Percentiles rank a stretch among this genome's conserved stretches.
Evolutionary conservation across 73 alveolate genomes (phyloP).

Genomic region (Effrenium voratum): DNA sequence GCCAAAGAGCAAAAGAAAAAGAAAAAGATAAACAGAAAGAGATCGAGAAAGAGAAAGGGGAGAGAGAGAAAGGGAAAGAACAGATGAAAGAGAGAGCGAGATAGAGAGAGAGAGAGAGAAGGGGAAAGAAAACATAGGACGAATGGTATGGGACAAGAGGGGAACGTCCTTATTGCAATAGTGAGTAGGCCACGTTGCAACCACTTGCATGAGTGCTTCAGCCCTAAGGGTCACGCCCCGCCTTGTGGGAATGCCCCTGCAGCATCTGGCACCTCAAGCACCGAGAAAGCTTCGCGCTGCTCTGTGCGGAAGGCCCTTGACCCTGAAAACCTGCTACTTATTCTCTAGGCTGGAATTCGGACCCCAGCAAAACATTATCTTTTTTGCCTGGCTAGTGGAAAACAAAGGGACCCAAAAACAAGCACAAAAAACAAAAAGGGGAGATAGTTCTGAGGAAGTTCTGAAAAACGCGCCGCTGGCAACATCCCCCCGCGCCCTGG

Average conservation of each 20-base stretch:
- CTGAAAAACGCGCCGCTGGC: no score
- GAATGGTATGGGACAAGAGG: background rate
- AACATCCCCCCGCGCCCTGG: no score
- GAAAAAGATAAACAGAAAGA: background rate
- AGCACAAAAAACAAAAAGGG: background rate
- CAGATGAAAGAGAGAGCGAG: background rate
- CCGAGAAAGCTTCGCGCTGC: background rate
- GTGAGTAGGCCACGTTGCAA: background rate
- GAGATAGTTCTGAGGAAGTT: no score
- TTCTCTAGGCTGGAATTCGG: no score
- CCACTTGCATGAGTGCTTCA: background rate
- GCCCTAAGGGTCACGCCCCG: background rate
- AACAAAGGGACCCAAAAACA: background rate
- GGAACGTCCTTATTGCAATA: background rate
- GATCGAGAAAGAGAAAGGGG: background rate
- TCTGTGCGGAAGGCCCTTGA: no score
- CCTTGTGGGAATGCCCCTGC: conserved; percentile 12
- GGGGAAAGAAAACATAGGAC: background rate
- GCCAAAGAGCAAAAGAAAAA: background rate
- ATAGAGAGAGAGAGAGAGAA: background rate
- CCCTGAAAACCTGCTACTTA: no score
- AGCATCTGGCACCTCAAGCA: background rate
- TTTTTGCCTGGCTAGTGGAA: no score
- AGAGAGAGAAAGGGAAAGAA: background rate
- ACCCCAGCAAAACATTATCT: no score